Base-by-base conservation (phyloP, 192 early-diverging fungal species). In the Backusella circina region DNA sequence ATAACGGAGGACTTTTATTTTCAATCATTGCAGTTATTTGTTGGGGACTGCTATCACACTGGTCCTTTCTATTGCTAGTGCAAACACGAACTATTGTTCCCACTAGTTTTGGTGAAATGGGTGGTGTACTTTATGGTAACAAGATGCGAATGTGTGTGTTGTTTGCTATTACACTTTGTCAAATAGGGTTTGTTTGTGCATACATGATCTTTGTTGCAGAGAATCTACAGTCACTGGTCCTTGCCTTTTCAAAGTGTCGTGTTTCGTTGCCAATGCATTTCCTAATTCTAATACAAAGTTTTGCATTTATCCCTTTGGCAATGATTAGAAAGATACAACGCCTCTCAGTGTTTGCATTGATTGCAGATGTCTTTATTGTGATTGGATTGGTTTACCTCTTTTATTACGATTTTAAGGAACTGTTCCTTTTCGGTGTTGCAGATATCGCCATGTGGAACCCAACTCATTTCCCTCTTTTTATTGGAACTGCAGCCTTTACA, bases 351-450 rank as follows among this genome's bases (percentile, higher is more conserved):
- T 90, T 94, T 67, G 92, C 94, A 13, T 86, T 97, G 61, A 86
- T 98, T 68, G 96, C 94, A 65, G 95, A 97, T 83, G 87, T 97
- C 2, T 98, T 98, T 76, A 97, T 98, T 74, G 83, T 97, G 64
- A 74, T 92, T 72, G 95, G 96, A 5, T 87, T 98, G n/a, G 82
- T 84, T 7, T 97, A 96, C 80, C 86, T 98, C n/a, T 90, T 95
- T 80, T 86, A 88, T 75, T 92, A 89, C 72, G 93, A 95, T 71
- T 73, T 96, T 47, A 84, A 85, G 76, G 84, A 84, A 37, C 69
- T 98, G 61, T 71, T 82, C 38, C 85, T 79, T 15, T 75, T 76
- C 39, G 93, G 93, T 13, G 76, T 87, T 10, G 91, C 91, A 18
- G 82, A 89, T 26, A 85, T 96, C 10, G 84, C 89, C 57, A 26